phyloP scores from a whole-genome alignment of 352 stramenopile genomes.

The Phytophthora hybrid region DNA sequence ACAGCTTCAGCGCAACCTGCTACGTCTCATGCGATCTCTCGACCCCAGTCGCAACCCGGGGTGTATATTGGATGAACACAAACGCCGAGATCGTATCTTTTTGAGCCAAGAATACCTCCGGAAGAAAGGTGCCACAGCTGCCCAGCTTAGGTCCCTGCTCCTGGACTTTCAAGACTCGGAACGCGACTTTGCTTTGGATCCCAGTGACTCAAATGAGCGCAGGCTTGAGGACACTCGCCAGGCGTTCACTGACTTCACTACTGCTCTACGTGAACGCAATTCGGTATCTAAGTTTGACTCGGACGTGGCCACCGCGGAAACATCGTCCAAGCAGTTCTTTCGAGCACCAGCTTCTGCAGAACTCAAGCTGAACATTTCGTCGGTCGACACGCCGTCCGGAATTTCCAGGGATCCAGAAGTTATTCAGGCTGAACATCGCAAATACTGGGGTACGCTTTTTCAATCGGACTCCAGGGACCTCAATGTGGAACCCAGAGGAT shows the following conservation, averaged over 20 bases:
- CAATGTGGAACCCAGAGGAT: background rate
- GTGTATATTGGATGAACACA: slow-evolving; percentile 20
- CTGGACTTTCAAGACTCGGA: background rate
- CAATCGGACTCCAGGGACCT: slow-evolving; percentile 11
- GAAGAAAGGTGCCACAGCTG: slow-evolving; percentile 1
- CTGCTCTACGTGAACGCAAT: slow-evolving; percentile 1
- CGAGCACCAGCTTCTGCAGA: background rate
- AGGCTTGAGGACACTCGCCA: background rate
- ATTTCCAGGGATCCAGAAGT: slow-evolving; percentile 5
- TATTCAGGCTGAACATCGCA: background rate
- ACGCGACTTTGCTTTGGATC: background rate
- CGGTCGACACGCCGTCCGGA: slow-evolving; percentile 8
- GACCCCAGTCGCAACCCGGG: slow-evolving; percentile 5
- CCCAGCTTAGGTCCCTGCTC: background rate
- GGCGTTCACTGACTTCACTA: slow-evolving; percentile 13
- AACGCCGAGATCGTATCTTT: slow-evolving; percentile 16
- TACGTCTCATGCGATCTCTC: background rate
- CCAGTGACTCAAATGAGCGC: background rate
- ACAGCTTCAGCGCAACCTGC: background rate
- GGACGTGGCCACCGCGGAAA: background rate
- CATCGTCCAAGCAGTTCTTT: slow-evolving; percentile 6
- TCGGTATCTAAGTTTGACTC: slow-evolving; percentile 19
- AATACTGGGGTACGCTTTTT: slow-evolving; percentile 14
- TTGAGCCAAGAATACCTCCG: slow-evolving; percentile 8
- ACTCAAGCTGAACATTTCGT: slow-evolving; percentile 5